phyloP scores from a whole-genome alignment of 805 yeast species.

The Candida yuanshanica region DNA sequence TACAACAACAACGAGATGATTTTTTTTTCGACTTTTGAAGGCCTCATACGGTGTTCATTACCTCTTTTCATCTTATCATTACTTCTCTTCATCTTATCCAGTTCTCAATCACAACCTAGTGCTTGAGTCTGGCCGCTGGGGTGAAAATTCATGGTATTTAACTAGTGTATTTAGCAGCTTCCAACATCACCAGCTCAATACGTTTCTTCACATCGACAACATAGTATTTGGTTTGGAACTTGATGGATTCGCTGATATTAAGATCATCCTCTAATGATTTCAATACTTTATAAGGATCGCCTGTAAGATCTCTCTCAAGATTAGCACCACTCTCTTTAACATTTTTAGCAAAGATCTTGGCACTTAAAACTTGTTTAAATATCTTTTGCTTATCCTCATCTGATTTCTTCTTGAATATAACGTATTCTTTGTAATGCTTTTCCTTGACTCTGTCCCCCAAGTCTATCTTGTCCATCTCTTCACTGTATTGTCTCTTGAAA shows the following conservation, averaged over 20 bases:
- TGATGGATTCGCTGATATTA: constrained; percentile 1
- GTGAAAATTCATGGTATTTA: too few species aligned
- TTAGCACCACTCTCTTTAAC: neutral
- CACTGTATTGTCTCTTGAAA: constrained; percentile 32
- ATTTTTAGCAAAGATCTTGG: constrained; percentile 19
- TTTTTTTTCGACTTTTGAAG: too few species aligned
- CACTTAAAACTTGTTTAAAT: constrained; percentile 12
- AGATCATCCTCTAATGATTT: neutral
- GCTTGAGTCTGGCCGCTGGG: too few species aligned
- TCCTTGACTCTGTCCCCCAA: constrained; percentile 34
- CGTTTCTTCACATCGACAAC: constrained; percentile 2
- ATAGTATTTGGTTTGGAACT: constrained; percentile 3
- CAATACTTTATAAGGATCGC: neutral
- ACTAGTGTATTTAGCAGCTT: neutral
- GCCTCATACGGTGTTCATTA: too few species aligned
- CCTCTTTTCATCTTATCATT: too few species aligned
- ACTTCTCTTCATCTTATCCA: too few species aligned
- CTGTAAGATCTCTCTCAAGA: neutral
- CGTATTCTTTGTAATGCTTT: constrained; percentile 31
- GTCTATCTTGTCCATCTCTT: constrained; percentile 20
- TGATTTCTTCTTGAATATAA: constrained; percentile 14
- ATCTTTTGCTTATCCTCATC: constrained; percentile 12
- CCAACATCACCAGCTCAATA: neutral
- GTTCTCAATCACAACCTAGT: too few species aligned
- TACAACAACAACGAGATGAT: too few species aligned